Evolutionary conservation across 495 filamentous ascomycete species (phyloP), one percentile per base, ranked within the genome.

Genomic region (Penicillium dipodomyicola): DNA sequence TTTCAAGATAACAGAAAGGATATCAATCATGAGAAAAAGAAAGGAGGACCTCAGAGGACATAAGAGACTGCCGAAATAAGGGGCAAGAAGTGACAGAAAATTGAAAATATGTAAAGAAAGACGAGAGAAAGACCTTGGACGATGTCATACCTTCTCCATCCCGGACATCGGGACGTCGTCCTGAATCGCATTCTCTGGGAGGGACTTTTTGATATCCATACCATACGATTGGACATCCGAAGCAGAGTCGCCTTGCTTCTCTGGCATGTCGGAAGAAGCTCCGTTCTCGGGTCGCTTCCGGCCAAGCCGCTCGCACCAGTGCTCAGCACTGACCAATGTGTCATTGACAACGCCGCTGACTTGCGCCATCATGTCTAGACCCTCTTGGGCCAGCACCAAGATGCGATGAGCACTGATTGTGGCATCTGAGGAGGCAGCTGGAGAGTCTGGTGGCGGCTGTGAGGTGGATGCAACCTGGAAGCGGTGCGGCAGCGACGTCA

Each of bases 311-410:
- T 88, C 84, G 58, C 89, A 87, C 93, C 93, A 96, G 64, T 85
- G 82, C 69, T 96, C 91, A 5, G 93, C 93, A 64, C 86, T 90
- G 35, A 84, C 79, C 29, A 96, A 83, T 4, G 92, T 96, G n/a
- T 86, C 83, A 62, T 91, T 86, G 23, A 96, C 82, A 0, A 93
- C 86, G 0, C 82, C 83, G 23, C 82, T 89, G 41, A 97, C 90
- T 66, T 95, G 88, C 0, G 81, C 77, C 80, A 96, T 88, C 82
- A 96, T 93, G 60, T 95, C 89, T 22, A 97, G 78, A 3, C 90
- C 89, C 68, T 96, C 92, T 57, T 87, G 87, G 2, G 91, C 91
- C 30, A 97, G 82, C 0, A 92, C 84, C 11, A 96, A 63, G 33
- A 91, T 90, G 15, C 85, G 74, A 56, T 87, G 82, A 3, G 89